Percentiles rank a stretch among this genome's conserved stretches.
These are phyloP conservation scores for Aspergillus hancockii DNA, from an alignment of 495 filamentous ascomycete species.

Conservation along the genomic window DNA sequence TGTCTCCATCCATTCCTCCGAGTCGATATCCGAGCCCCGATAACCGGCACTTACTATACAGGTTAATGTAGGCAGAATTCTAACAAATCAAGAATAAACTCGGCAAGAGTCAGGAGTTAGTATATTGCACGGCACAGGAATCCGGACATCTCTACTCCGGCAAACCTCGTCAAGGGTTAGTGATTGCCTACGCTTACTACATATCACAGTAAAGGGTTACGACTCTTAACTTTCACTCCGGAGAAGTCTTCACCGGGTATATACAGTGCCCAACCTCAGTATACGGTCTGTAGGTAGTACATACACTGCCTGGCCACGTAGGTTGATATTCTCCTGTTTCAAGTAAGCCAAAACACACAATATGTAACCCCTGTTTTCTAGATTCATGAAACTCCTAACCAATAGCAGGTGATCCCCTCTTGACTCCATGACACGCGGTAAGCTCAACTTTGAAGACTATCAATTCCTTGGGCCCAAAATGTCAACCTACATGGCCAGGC, in stretches of 20 bases:
- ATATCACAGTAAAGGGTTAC: background rate
- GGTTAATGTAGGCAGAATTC: background rate
- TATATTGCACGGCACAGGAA: background rate
- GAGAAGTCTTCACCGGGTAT: constrained; percentile 1
- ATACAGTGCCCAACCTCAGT: background rate
- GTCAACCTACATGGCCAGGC: background rate
- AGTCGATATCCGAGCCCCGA: background rate
- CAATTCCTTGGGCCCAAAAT: no score
- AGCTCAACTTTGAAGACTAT: no score
- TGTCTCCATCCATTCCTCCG: constrained; percentile 4
- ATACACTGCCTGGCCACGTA: no score
- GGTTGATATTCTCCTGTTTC: no score
- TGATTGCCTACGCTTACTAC: background rate
- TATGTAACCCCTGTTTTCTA: no score
- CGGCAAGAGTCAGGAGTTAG: background rate
- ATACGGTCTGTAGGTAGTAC: background rate
- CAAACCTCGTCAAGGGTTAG: background rate
- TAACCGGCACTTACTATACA: constrained; percentile 11
- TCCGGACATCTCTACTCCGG: background rate
- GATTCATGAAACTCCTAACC: no score
- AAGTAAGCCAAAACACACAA: no score
- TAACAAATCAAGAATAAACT: background rate
- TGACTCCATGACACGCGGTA: no score
- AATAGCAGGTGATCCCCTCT: no score
- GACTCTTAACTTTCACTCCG: background rate